These are phyloP conservation scores for Arxiozyma slooffiae DNA, from an alignment of 1,139 yeast genomes.

Conservation along the genomic window DNA sequence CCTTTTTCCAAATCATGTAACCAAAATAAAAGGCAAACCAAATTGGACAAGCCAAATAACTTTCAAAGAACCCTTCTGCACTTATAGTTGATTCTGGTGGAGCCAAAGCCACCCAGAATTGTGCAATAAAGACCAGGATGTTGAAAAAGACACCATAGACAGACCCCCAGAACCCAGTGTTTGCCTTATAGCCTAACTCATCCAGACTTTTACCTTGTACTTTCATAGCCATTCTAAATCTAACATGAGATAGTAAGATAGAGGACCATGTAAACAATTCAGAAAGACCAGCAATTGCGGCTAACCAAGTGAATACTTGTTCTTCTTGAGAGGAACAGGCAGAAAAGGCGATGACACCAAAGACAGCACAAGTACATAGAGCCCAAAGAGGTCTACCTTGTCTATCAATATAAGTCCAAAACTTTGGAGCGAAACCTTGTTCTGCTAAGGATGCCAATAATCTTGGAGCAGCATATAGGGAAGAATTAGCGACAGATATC, in stretches of 20 bases:
- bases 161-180: slow-evolving; percentile 63
- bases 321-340: slow-evolving; percentile 51
- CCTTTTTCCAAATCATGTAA: slow-evolving; percentile 42
- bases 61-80: slow-evolving; percentile 43
- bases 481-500: slow-evolving; percentile 63
- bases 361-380: slow-evolving; percentile 53
- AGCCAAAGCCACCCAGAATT: slow-evolving; percentile 67
- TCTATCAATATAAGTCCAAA: slow-evolving; percentile 43
- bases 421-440: slow-evolving; percentile 59
- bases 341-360: slow-evolving; percentile 68
- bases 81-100: slow-evolving; percentile 41
- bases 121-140: slow-evolving; percentile 57
- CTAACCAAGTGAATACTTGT: slow-evolving; percentile 62
- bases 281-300: slow-evolving; percentile 72
- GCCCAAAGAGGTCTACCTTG: slow-evolving; percentile 54
- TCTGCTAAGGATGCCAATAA: slow-evolving; percentile 71
- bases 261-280: slow-evolving; percentile 76
- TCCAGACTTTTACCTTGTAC: slow-evolving; percentile 53
- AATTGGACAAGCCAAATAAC: slow-evolving; percentile 45
- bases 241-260: slow-evolving; percentile 59
- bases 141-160: slow-evolving; percentile 51
- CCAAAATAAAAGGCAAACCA: slow-evolving; percentile 41
- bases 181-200: slow-evolving; percentile 61
- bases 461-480: slow-evolving; percentile 68
- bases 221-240: slow-evolving; percentile 65